Conservation (phyloP, 1,284 basidiomycete genomes). For the Neonothopanus nambi region DNA sequence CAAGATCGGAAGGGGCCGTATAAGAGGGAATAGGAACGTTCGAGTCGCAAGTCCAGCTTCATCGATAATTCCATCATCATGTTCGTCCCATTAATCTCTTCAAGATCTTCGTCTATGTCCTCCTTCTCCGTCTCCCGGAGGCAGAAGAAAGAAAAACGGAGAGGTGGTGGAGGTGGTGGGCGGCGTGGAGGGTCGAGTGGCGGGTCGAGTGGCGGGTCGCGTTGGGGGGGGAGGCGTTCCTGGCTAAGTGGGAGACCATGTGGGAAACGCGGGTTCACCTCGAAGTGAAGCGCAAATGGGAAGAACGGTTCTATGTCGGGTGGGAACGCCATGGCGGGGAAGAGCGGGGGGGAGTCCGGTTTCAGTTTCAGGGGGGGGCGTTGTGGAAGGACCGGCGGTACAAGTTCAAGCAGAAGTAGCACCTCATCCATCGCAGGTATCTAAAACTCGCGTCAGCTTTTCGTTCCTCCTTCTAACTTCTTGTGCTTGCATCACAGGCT, state of each 20-base stretch:
- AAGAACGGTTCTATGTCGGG: background rate
- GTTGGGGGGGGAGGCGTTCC: background rate
- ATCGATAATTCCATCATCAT: too few species aligned
- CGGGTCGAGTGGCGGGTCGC: background rate
- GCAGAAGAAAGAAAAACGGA: too few species aligned
- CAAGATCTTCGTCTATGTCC: too few species aligned
- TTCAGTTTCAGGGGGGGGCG: background rate
- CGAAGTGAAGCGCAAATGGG: too few species aligned
- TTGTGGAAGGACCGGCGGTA: slow-evolving; percentile 5
- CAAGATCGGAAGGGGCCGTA: too few species aligned
- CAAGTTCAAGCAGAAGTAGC: slow-evolving; percentile 6
- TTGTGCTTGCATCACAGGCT: slow-evolving; percentile 12
- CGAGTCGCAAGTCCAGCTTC: too few species aligned
- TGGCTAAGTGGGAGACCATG: too few species aligned
- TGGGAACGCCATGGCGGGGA: too few species aligned
- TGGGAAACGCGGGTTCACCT: too few species aligned
- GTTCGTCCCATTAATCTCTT: too few species aligned
- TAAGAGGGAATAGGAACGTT: too few species aligned
- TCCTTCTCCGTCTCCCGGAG: too few species aligned
- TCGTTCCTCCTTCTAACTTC: background rate
- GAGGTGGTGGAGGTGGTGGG: background rate
- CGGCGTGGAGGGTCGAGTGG: background rate
- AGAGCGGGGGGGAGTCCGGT: background rate
- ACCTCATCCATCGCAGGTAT: slow-evolving; percentile 14
- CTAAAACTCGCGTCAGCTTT: background rate